Percentiles rank a stretch among this genome's conserved stretches.
phyloP scores from a whole-genome alignment of 2,329 filamentous ascomycete genomes.

The Zopfia rhizophila region DNA sequence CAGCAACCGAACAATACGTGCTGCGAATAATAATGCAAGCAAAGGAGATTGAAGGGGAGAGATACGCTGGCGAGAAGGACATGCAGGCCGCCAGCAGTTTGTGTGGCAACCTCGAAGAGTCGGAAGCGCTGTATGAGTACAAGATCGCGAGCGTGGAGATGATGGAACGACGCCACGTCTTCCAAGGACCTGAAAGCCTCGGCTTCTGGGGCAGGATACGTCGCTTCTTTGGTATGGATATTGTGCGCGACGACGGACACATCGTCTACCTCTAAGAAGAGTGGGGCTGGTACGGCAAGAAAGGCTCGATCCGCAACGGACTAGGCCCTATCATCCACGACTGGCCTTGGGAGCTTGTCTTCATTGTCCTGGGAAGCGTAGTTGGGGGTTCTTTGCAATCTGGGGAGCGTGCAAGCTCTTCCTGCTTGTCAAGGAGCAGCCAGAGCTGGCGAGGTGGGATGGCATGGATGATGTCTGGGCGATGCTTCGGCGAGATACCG shows the following conservation, averaged over 20 bases:
- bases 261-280: constrained; percentile 40
- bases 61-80: constrained; percentile 11
- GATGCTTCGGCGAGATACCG: constrained; percentile 34
- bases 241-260: constrained; percentile 34
- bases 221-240: constrained; percentile 41
- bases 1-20: constrained; percentile 34
- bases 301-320: constrained; percentile 38
- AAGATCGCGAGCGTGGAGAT: constrained; percentile 37
- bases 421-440: constrained; percentile 32
- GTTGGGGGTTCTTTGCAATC: constrained; percentile 30
- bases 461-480: constrained; percentile 49
- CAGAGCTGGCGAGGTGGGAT: constrained; percentile 44
- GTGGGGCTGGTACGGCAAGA: constrained; percentile 45
- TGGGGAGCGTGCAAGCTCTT: constrained; percentile 31
- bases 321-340: constrained; percentile 40
- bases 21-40: constrained; percentile 39
- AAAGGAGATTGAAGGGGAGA: constrained; percentile 16
- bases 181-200: constrained; percentile 17
- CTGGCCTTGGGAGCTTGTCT: constrained; percentile 34
- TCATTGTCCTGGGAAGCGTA: constrained; percentile 29
- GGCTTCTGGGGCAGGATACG: constrained; percentile 31
- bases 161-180: constrained; percentile 32
- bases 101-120: constrained; percentile 27
- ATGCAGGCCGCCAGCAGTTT: no score
- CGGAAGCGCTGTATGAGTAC: constrained; percentile 35